Conservation (phyloP, 768 basidiomycete species). For the Thelephora ganbajun region DNA sequence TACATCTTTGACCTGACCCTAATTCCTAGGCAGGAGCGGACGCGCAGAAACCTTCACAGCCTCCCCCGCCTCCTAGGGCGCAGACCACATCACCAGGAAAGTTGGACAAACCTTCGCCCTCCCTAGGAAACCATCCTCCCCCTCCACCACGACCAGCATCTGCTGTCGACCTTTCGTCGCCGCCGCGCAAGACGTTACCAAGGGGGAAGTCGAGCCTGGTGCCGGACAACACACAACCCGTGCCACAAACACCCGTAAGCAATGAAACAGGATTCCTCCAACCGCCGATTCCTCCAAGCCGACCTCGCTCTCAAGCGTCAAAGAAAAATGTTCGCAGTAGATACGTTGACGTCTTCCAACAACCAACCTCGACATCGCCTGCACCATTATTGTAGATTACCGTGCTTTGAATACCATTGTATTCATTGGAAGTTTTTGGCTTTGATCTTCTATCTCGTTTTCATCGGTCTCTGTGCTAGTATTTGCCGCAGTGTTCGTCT, state of each 20-base stretch:
- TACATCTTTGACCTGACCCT: not conserved
- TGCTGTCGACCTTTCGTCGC: conserved; percentile 46
- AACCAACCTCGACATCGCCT: conserved; percentile 17
- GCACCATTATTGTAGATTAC: not conserved
- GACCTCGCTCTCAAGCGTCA: conserved; percentile 33
- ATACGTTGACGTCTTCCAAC: conserved; percentile 86
- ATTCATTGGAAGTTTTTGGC: not conserved
- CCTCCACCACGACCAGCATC: conserved; percentile 46
- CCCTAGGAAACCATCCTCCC: conserved; percentile 12
- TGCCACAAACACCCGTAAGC: conserved; percentile 19
- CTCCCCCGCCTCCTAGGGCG: conserved; percentile 71
- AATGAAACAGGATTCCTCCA: conserved; percentile 8
- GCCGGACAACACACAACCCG: conserved; percentile 26
- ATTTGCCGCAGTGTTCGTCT: not conserved
- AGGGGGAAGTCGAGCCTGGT: conserved; percentile 55
- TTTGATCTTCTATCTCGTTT: not conserved
- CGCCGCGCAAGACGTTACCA: conserved; percentile 35
- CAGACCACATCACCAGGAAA: conserved; percentile 76
- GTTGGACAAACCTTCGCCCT: conserved; percentile 9
- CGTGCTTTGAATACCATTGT: too few species aligned
- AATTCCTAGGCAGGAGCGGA: conserved; percentile 37
- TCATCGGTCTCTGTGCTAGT: conserved; percentile 5
- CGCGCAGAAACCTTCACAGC: conserved; percentile 38
- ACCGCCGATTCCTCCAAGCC: conserved; percentile 9
- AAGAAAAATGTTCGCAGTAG: conserved; percentile 72